These are phyloP conservation scores for Colletotrichum nymphaeae DNA, from an alignment of 2,329 filamentous ascomycete genomes.

Conservation along the genomic window DNA sequence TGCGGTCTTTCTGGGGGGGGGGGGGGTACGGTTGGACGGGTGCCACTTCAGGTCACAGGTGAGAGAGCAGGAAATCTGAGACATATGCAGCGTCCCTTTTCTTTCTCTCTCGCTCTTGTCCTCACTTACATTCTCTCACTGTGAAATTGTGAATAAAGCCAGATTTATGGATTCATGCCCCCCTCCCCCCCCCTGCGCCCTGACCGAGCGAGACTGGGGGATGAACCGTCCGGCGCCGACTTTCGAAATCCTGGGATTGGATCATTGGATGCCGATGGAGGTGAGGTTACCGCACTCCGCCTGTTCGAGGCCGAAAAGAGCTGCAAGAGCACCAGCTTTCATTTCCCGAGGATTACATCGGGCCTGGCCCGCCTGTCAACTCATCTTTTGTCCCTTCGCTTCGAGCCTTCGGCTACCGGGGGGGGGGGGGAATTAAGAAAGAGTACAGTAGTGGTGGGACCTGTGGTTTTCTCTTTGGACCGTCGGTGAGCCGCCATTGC, in stretches of 20 bases:
- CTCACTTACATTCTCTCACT: neutral
- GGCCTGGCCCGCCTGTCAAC: neutral
- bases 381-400: neutral
- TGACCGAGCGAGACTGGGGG: too few relatives aligned
- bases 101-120: neutral
- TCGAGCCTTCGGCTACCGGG: neutral
- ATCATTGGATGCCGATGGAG: neutral
- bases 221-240: too few relatives aligned
- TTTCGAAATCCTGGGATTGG: neutral
- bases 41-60: neutral
- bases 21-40: neutral
- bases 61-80: conserved; percentile 5
- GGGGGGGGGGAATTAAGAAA: too few relatives aligned
- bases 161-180: neutral
- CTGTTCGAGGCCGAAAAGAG: neutral
- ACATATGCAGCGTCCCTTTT: conserved; percentile 10
- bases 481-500: neutral
- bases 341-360: conserved; percentile 2
- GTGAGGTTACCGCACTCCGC: neutral
- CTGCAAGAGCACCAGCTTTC: neutral
- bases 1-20: neutral
- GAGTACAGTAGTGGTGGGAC: too few relatives aligned
- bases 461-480: neutral
- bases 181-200: too few relatives aligned
- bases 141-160: neutral